These are phyloP conservation scores for Ophiorrhiza pumila DNA, from an alignment of 257 asterid genomes.

Conservation along the genomic window DNA sequence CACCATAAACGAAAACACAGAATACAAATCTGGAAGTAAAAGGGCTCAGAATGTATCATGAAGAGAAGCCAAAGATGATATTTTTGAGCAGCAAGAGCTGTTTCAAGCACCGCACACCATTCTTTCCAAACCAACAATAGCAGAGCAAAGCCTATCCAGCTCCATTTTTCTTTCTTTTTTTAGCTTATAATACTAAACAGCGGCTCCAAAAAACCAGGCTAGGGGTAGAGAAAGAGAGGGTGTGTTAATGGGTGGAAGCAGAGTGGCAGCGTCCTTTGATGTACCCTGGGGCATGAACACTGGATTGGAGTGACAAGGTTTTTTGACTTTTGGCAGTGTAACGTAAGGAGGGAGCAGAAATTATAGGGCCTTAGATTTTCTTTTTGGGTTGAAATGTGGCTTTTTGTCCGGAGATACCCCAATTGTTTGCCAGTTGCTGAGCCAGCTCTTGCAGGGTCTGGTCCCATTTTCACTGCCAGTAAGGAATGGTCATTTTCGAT, in stretches of 20 bases:
- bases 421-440: background rate
- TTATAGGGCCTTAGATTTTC: background rate
- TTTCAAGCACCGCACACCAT: constrained; percentile 29
- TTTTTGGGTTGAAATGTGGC: background rate
- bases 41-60: constrained; percentile 32
- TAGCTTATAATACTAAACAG: background rate
- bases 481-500: background rate
- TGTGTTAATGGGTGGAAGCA: background rate
- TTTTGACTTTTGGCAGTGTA: background rate
- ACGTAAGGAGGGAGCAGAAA: background rate
- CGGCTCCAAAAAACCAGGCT: background rate
- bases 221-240: background rate
- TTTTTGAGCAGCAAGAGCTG: constrained; percentile 25
- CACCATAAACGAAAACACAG: background rate
- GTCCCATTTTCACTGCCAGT: background rate
- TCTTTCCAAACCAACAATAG: constrained; percentile 21
- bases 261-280: background rate
- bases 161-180: constrained; percentile 23
- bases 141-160: constrained; percentile 25
- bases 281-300: background rate
- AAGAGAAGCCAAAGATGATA: constrained; percentile 34
- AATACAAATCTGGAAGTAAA: constrained; percentile 1
- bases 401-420: background rate
- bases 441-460: background rate
- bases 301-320: background rate